Percentiles rank a stretch among this genome's conserved stretches.
phyloP scores from a whole-genome alignment of 2,329 filamentous ascomycete genomes.

The Colletotrichum scovillei region DNA sequence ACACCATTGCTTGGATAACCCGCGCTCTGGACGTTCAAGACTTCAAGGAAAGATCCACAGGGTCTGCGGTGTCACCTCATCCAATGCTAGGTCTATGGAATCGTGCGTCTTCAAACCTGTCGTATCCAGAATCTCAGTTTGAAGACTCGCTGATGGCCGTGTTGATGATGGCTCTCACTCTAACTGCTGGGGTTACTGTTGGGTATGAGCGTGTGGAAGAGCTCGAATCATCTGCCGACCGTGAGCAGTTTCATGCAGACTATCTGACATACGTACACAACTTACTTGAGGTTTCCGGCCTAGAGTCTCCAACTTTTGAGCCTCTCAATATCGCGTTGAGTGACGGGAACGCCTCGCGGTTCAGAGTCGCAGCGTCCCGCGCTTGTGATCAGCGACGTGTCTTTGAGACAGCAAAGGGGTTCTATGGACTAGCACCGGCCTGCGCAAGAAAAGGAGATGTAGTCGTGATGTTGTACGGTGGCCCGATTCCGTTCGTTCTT shows the following conservation, averaged over 20 bases:
- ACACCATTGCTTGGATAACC: constrained; percentile 6
- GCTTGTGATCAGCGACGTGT: constrained; percentile 13
- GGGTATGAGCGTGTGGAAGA: not conserved
- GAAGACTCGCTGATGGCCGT: not conserved
- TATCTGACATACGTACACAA: not conserved
- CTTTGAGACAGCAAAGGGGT: not conserved
- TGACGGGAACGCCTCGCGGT: not conserved
- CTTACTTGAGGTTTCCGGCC: not conserved
- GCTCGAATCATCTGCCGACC: not conserved
- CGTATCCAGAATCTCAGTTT: not conserved
- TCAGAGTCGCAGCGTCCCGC: constrained; percentile 1
- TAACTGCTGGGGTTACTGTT: constrained; percentile 4
- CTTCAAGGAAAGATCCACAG: not conserved
- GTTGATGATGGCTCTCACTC: constrained; percentile 4
- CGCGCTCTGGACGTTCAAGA: not conserved
- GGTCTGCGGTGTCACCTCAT: not conserved
- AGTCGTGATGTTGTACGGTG: not conserved
- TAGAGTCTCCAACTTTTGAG: not conserved
- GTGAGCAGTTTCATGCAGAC: constrained; percentile 6
- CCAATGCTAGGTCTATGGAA: constrained; percentile 14
- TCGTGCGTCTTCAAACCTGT: not conserved
- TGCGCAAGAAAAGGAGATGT: constrained; percentile 7
- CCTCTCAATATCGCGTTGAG: constrained; percentile 1
- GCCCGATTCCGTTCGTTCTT: not conserved
- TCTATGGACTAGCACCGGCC: constrained; percentile 11